A percentile compares a stretch with the other conserved stretches of the same genome.
phyloP scores from a whole-genome alignment of 2,329 filamentous ascomycete species.

The Fusarium floridanum region DNA sequence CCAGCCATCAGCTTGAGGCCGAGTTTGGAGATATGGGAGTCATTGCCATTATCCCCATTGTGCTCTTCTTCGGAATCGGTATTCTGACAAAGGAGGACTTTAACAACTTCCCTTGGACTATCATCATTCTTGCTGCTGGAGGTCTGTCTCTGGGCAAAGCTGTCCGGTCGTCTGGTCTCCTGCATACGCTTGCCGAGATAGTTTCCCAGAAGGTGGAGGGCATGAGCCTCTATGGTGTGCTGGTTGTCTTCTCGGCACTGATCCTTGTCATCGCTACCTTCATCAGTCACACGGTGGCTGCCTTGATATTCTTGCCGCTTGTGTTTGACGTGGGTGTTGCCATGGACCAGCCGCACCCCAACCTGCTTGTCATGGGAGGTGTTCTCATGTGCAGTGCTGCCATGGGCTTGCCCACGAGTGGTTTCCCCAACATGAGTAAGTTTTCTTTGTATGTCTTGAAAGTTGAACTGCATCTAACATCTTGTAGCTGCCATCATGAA shows the following conservation, averaged over 20 bases:
- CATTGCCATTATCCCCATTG: slow-evolving; percentile 94
- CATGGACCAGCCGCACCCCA: slow-evolving; percentile 93
- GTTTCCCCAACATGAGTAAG: slow-evolving; percentile 99
- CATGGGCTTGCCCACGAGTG: slow-evolving; percentile 95
- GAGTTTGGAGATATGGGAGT: slow-evolving; percentile 98
- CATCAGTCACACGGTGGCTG: slow-evolving; percentile 97
- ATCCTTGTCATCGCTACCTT: slow-evolving; percentile 97
- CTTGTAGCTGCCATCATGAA: slow-evolving; percentile 94
- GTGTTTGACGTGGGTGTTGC: slow-evolving; percentile 85
- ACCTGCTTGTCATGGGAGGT: slow-evolving; percentile 93
- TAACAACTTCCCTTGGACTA: slow-evolving; percentile 99
- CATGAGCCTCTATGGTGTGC: slow-evolving; percentile 85
- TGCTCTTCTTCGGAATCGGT: slow-evolving; percentile 95
- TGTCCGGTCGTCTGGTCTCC: slow-evolving; percentile 90
- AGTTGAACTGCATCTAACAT: slow-evolving; percentile 36
- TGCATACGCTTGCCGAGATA: slow-evolving; percentile 85
- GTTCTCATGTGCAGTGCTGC: slow-evolving; percentile 97
- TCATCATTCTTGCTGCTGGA: slow-evolving; percentile 96
- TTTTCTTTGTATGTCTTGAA: slow-evolving; percentile 46
- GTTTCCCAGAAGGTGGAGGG: slow-evolving; percentile 82
- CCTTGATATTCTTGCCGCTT: slow-evolving; percentile 92
- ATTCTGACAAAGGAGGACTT: slow-evolving; percentile 99
- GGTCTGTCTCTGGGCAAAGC: slow-evolving; percentile 93
- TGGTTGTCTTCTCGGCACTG: slow-evolving; percentile 85
- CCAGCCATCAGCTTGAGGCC: slow-evolving; percentile 86